Percentiles rank a stretch among this genome's conserved stretches.
Evolutionary conservation across 2,329 filamentous ascomycete genomes (phyloP).

Genomic region (Acephala macrosclerotiorum): DNA sequence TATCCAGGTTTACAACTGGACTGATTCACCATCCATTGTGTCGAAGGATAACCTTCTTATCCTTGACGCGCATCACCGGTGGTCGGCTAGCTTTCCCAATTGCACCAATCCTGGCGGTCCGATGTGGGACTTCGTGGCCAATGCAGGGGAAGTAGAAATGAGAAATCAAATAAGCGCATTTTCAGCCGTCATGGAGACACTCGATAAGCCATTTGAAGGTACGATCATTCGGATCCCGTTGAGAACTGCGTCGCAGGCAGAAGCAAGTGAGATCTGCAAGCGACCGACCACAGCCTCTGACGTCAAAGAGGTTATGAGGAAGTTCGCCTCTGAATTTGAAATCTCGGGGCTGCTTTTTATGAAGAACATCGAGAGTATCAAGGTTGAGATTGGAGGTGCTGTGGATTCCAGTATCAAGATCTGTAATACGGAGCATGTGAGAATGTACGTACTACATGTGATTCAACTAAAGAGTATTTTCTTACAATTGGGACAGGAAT

Average conservation of each 20-base stretch:
- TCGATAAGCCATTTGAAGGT: constrained; percentile 22
- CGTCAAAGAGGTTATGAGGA: constrained; percentile 30
- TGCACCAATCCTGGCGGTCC: constrained; percentile 35
- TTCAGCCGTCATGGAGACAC: no score
- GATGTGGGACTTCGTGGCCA: constrained; percentile 42
- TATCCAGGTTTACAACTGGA: constrained; percentile 46
- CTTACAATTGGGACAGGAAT: no score
- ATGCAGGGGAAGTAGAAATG: no score
- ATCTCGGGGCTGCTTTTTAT: no score
- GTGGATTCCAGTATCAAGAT: no score
- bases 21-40: constrained; percentile 46
- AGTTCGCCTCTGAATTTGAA: no score
- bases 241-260: constrained; percentile 38
- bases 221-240: constrained; percentile 48
- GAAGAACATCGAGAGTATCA: no score
- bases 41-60: constrained; percentile 43
- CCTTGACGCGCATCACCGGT: constrained; percentile 45
- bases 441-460: no score
- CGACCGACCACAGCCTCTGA: constrained; percentile 35
- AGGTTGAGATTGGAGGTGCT: no score
- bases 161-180: no score
- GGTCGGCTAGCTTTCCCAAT: constrained; percentile 33
- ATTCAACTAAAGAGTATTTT: no score
- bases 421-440: no score
- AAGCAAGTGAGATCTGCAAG: constrained; percentile 41